These are phyloP conservation scores for Melastoma malabathricum DNA, from an alignment of 345 rosid genomes.

Conservation along the genomic window DNA sequence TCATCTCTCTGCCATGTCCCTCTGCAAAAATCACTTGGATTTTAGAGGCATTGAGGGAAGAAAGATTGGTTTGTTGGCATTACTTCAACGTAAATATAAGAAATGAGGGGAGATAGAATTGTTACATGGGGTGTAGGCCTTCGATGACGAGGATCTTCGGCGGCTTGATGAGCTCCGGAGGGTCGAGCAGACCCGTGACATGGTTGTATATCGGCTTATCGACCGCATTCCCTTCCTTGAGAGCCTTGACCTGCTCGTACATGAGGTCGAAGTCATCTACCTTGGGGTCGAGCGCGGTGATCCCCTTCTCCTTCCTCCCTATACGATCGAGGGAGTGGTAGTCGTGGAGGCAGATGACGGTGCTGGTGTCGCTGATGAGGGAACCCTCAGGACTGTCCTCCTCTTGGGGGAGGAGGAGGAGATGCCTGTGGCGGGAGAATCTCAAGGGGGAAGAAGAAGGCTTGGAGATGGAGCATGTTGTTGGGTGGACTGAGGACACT, in stretches of 20 bases:
- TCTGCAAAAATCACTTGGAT: slow-evolving; percentile 37
- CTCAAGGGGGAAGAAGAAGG: slow-evolving; percentile 28
- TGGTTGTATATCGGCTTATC: slow-evolving; percentile 92
- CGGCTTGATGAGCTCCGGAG: slow-evolving; percentile 84
- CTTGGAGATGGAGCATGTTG: slow-evolving; percentile 48
- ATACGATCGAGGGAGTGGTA: slow-evolving; percentile 82
- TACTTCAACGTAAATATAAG: not conserved
- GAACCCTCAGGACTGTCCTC: slow-evolving; percentile 98
- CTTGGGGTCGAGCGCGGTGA: slow-evolving; percentile 87
- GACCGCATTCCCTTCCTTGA: slow-evolving; percentile 65
- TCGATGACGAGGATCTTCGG: slow-evolving; percentile 97
- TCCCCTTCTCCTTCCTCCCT: slow-evolving; percentile 84
- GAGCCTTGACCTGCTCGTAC: slow-evolving; percentile 89
- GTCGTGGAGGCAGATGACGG: slow-evolving; percentile 89
- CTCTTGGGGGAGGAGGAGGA: slow-evolving; percentile 58
- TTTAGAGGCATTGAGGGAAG: slow-evolving; percentile 17
- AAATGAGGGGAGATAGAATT: not conserved
- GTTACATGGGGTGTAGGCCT: slow-evolving; percentile 98
- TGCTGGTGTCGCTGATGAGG: slow-evolving; percentile 76
- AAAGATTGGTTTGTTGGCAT: not conserved
- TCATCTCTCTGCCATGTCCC: slow-evolving; percentile 99
- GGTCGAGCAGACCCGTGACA: slow-evolving; percentile 77
- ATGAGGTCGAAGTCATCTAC: slow-evolving; percentile 90
- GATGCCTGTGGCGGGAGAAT: slow-evolving; percentile 26
- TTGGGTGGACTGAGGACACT: slow-evolving; percentile 52